Base-by-base conservation (phyloP, 202 grass and related monocot species). In the Brachypodium distachyon region DNA sequence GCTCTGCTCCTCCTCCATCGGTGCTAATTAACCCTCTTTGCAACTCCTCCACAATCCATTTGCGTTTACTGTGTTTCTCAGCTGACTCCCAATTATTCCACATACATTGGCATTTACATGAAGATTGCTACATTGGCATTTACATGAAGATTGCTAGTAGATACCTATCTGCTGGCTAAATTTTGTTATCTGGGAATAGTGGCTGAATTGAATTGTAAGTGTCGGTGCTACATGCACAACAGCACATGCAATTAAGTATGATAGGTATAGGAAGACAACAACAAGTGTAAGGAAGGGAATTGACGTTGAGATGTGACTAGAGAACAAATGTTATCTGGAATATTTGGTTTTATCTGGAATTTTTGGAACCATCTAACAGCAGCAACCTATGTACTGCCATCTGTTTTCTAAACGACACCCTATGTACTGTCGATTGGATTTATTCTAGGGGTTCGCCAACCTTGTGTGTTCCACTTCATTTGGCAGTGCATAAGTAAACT, bases 281-380 rank as follows among this genome's bases (percentile, higher is more conserved):
- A 65, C 25, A 66, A n/a, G 29, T 57, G 62, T 40, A 39, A 57
- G 33, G 16, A 64, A 54, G 31, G 14, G 2, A 61, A 47, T 62
- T 72, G 65, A 33, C 26, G 42, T 62, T 12, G 18, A 72, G 13
- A 87, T 48, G 25, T 73, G 38, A 34, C 73, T 73, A 87, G 48
- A 26, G 14, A 82, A 78, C 79, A 82, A 82, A 77, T 19, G 19
- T 31, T 27, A 77, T 33, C 49, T 10, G 1, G 7, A 0, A 0
- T 63, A 49, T 70, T 79, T 31, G 21, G 36, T 70, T 26, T 40
- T n/a, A 61, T 83, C 61, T 80, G 46, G 48, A 70, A 49, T 41
- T 59, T 68, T 81, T 81, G 77, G 64, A 77, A 28, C 22, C 70
- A 65, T 76, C 77, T 76, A 65, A 17, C 60, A 72, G 51, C 69